Conservation (phyloP, 306 rosid species). For the Rosa rugosa region DNA sequence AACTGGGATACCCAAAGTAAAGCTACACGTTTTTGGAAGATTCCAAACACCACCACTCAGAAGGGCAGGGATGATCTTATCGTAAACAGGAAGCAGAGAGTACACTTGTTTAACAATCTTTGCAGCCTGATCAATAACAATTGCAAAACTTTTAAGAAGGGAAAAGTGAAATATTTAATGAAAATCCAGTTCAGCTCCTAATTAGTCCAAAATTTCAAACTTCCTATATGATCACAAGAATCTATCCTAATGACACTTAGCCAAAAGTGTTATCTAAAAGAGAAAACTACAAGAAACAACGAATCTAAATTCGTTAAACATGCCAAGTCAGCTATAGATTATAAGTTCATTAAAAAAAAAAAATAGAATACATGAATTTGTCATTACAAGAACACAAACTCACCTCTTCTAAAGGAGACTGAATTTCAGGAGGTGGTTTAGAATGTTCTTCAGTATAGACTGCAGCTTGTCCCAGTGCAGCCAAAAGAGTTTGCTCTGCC, state of each 20-base stretch:
- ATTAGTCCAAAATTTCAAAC: background rate
- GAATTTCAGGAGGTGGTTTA: constrained; percentile 57
- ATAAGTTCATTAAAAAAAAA: background rate
- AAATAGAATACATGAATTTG: background rate
- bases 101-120: constrained; percentile 80
- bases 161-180: background rate
- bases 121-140: constrained; percentile 66
- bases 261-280: background rate
- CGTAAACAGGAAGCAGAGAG: constrained; percentile 83
- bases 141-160: constrained; percentile 6
- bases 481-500: constrained; percentile 87
- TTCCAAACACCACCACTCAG: constrained; percentile 75
- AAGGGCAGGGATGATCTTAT: constrained; percentile 72
- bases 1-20: constrained; percentile 83
- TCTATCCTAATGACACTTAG: background rate
- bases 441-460: constrained; percentile 70
- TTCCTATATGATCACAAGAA: background rate
- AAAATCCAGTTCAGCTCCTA: background rate
- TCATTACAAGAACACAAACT: constrained; percentile 19
- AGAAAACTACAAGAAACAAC: background rate
- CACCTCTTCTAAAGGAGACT: constrained; percentile 86
- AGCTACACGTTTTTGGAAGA: constrained; percentile 66
- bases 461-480: constrained; percentile 95
- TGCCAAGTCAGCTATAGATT: background rate
- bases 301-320: background rate